Base-by-base conservation (phyloP, 2,329 filamentous ascomycete species). In the Aureobasidium sp. region DNA sequence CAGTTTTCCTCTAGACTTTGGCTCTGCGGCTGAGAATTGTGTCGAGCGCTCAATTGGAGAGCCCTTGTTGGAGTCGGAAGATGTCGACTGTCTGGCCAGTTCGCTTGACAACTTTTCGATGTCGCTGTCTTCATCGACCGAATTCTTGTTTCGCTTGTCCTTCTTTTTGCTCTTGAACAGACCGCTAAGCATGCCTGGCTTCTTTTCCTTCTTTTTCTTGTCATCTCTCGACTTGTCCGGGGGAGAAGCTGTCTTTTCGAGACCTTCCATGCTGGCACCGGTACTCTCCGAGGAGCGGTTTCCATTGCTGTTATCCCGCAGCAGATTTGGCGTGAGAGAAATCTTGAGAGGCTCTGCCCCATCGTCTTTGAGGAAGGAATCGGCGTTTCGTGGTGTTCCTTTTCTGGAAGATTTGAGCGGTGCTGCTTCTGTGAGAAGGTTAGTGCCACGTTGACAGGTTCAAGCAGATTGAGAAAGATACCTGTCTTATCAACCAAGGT, bases 301-400 rank as follows among this genome's bases (percentile, higher is more conserved):
- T 29, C 62, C 57, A 21, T 54, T 57, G 11, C 78, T 78, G 66
- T 97, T 92, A 67, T 97, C 93, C 45, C 93, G 86, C 44, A 97
- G 78, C 59, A 99, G 77, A 67, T 96, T 96, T 1, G 94, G 94
- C 3, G 94, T 99, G 48, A 99, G 83, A 0, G 92, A 96, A 67
- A 99, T 97, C 78, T 97, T 97, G 75, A 95, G 91, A 3, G 94
- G 97, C 74, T 97, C 94, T 41, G 91, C 88, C 36, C 85, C 91
- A 70, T 99, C 93, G 70, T 97, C 94, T 74, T 91, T 96, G 80
- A 97, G 97, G 79, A 97, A 97, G 1, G 93, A 96, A 75, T 97
- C 93, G 5, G 91, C 93, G 71, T 95, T 95, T 65, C 93, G 85
- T 48, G 96, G 83, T 27, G 89, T 93, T 45, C 91, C 91, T 68